These are phyloP conservation scores for Metschnikowia similis DNA, from an alignment of 805 yeast genomes.

Conservation along the genomic window DNA sequence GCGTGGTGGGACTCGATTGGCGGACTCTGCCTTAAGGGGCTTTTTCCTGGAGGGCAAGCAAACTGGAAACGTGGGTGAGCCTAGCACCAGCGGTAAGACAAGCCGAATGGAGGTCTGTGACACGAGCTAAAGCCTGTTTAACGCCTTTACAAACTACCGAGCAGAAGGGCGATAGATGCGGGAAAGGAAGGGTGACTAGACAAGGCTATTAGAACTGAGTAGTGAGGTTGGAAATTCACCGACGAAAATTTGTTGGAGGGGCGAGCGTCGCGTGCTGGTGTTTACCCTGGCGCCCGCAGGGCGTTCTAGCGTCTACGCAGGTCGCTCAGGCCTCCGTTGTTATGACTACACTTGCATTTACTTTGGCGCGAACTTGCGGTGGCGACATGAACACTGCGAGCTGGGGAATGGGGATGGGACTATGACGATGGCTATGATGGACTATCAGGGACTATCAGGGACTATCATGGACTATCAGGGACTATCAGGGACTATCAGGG, in stretches of 20 bases:
- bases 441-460: too few species aligned
- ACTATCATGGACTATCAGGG: too few species aligned
- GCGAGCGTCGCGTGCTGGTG: slow-evolving; percentile 15
- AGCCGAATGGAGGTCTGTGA: slow-evolving; percentile 1
- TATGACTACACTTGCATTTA: too few species aligned
- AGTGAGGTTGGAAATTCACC: slow-evolving; percentile 2
- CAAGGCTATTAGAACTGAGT: slow-evolving; percentile 12
- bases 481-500: too few species aligned
- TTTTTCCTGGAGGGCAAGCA: not conserved
- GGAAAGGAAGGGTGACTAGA: slow-evolving; percentile 8
- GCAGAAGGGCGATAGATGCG: slow-evolving; percentile 3
- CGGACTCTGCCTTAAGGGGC: not conserved
- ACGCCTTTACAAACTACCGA: slow-evolving; percentile 9
- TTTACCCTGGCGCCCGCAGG: slow-evolving; percentile 11
- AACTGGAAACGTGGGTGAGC: not conserved
- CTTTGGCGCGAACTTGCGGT: not conserved
- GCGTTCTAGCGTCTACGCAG: slow-evolving; percentile 14
- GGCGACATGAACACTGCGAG: too few species aligned
- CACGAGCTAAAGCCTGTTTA: slow-evolving; percentile 14
- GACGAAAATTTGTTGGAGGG: slow-evolving; percentile 18
- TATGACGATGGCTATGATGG: too few species aligned
- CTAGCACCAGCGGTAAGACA: slow-evolving; percentile 1
- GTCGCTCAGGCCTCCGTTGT: not conserved
- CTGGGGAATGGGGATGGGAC: too few species aligned
- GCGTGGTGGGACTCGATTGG: not conserved